phyloP scores from a whole-genome alignment of 1,139 yeast species.

The Diutina catenulata region DNA sequence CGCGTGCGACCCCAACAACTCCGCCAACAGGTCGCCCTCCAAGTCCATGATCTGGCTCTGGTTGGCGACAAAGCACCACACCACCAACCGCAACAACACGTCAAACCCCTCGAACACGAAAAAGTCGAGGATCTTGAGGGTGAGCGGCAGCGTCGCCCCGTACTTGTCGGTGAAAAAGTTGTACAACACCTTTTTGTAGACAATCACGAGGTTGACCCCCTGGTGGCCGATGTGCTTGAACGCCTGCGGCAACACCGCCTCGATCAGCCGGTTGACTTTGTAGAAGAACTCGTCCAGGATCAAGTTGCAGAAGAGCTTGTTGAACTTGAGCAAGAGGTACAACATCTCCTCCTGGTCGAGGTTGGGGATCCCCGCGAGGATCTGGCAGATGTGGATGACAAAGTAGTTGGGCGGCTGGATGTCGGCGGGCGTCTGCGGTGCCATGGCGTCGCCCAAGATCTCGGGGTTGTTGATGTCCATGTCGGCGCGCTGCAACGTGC shows the following conservation, averaged over 20 bases:
- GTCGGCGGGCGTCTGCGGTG: conserved; percentile 1
- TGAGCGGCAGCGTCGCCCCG: conserved; percentile 7
- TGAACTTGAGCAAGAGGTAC: conserved; percentile 23
- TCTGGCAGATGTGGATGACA: conserved; percentile 12
- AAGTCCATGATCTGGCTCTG: conserved; percentile 13
- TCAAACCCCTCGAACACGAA: conserved; percentile 31
- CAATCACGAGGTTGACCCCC: conserved; percentile 21
- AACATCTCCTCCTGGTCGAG: conserved; percentile 20
- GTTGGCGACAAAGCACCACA: conserved; percentile 15
- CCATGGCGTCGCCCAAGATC: neutral
- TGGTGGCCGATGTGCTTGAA: conserved; percentile 27
- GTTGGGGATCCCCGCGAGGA: conserved; percentile 14
- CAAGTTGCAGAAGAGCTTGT: conserved; percentile 17
- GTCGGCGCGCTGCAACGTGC: neutral
- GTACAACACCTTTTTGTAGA: conserved; percentile 17
- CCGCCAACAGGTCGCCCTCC: conserved; percentile 20
- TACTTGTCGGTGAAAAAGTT: conserved; percentile 14
- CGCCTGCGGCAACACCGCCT: conserved; percentile 17
- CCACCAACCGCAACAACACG: conserved; percentile 20
- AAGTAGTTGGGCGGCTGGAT: conserved; percentile 15
- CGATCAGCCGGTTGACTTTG: conserved; percentile 25
- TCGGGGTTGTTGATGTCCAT: neutral
- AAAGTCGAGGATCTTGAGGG: conserved; percentile 9
- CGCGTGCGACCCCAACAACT: conserved; percentile 15
- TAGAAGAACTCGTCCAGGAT: conserved; percentile 28